Evolutionary conservation across 2,329 filamentous ascomycete species (phyloP).

Genomic region (Capronia coronata): DNA sequence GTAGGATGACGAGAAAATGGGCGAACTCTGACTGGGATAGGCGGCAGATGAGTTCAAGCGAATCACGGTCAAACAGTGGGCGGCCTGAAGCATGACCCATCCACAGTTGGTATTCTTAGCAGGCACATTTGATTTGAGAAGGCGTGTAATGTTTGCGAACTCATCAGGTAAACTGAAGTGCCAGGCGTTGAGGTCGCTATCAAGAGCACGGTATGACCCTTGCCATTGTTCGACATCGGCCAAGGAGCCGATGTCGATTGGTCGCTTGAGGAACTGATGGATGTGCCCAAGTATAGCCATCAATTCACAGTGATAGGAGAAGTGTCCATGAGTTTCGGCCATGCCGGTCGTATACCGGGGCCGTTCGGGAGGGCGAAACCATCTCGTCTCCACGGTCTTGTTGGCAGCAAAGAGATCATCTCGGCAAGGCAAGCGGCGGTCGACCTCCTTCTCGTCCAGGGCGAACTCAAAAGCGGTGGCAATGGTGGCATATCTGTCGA

Average conservation of each 20-base stretch:
- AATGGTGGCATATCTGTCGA: slow-evolving; percentile 85
- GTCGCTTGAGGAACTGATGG: slow-evolving; percentile 80
- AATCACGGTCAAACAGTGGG: slow-evolving; percentile 86
- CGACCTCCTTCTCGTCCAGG: slow-evolving; percentile 81
- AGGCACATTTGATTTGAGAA: slow-evolving; percentile 60
- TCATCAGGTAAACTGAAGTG: slow-evolving; percentile 76
- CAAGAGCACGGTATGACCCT: slow-evolving; percentile 74
- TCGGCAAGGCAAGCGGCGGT: slow-evolving; percentile 76
- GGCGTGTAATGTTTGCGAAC: slow-evolving; percentile 74
- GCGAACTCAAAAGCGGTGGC: slow-evolving; percentile 90
- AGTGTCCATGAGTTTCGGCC: slow-evolving; percentile 76
- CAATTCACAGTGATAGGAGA: slow-evolving; percentile 86
- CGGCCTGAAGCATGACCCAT: slow-evolving; percentile 86
- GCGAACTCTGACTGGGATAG: slow-evolving; percentile 81
- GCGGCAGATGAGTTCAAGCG: slow-evolving; percentile 86
- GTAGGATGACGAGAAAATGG: slow-evolving; percentile 83
- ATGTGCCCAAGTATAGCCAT: slow-evolving; percentile 80
- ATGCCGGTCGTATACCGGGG: slow-evolving; percentile 60
- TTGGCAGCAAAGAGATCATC: slow-evolving; percentile 83
- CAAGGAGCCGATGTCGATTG: slow-evolving; percentile 77
- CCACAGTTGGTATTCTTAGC: slow-evolving; percentile 69
- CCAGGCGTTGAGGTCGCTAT: slow-evolving; percentile 72
- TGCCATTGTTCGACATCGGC: slow-evolving; percentile 88
- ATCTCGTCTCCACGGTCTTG: slow-evolving; percentile 73
- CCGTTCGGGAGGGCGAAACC: slow-evolving; percentile 58